phyloP scores from a whole-genome alignment of 129 eudicot species.

The Centrapalus pauciflorus region DNA sequence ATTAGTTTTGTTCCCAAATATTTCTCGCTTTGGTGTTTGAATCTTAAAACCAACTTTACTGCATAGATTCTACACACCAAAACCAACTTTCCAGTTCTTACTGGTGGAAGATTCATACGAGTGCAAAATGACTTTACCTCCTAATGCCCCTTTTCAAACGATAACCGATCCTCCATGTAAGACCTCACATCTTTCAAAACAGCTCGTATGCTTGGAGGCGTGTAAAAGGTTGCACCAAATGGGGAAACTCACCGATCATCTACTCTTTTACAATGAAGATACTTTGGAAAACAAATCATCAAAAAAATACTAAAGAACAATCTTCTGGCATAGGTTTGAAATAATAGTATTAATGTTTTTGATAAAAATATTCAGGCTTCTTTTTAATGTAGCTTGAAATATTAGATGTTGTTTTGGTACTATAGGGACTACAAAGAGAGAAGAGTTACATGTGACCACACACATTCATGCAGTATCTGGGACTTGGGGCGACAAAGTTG shows the following conservation, averaged over 20 bases:
- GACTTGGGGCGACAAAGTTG: constrained; percentile 54
- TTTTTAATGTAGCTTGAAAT: neutral
- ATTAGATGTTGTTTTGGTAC: constrained; percentile 4
- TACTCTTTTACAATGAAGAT: constrained; percentile 41
- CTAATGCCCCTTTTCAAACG: constrained; percentile 53
- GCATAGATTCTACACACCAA: constrained; percentile 39
- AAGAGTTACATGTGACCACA: constrained; percentile 78
- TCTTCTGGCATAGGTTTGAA: constrained; percentile 52
- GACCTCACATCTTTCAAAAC: constrained; percentile 39
- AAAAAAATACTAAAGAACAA: constrained; percentile 20
- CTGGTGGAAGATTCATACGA: constrained; percentile 30
- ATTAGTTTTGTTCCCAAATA: neutral
- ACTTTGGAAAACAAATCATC: constrained; percentile 26
- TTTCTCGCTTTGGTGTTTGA: neutral
- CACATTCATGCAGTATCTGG: constrained; percentile 49
- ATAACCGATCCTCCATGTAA: constrained; percentile 44
- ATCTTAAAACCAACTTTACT: neutral
- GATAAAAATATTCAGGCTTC: neutral
- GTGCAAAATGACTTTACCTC: constrained; percentile 57
- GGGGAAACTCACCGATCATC: constrained; percentile 61
- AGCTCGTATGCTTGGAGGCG: constrained; percentile 72
- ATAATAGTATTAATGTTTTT: neutral
- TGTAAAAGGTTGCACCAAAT: constrained; percentile 63
- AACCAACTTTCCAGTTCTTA: constrained; percentile 47
- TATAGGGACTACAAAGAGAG: constrained; percentile 87